A percentile compares a stretch with the other conserved stretches of the same genome.
These are phyloP conservation scores for Thecaphora thlaspeos DNA, from an alignment of 1,284 basidiomycete genomes.

Conservation along the genomic window DNA sequence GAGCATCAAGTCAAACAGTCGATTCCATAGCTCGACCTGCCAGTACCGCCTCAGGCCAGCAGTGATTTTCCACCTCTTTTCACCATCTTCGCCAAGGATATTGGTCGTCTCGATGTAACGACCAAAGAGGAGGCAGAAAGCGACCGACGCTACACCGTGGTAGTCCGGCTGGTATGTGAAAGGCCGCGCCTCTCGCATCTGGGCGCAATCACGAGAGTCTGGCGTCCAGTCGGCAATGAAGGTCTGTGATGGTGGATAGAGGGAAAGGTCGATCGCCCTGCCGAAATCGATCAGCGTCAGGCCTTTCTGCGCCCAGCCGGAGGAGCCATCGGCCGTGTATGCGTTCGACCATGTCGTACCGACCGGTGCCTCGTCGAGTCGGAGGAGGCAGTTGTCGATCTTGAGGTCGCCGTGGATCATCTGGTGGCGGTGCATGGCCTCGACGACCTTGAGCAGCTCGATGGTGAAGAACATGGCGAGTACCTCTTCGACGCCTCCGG, in stretches of 20 bases:
- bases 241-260: conserved; percentile 69
- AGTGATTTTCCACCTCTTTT: conserved; percentile 49
- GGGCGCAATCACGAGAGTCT: conserved; percentile 77
- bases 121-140: conserved; percentile 93
- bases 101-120: conserved; percentile 67
- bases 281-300: conserved; percentile 95
- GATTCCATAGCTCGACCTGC: conserved; percentile 83
- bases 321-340: conserved; percentile 73
- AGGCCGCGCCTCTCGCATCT: conserved; percentile 76
- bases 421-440: conserved; percentile 74
- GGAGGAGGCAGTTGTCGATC: conserved; percentile 95
- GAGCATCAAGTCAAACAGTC: conserved; percentile 80
- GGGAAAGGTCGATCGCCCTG: conserved; percentile 81
- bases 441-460: conserved; percentile 80
- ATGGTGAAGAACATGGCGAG: conserved; percentile 92
- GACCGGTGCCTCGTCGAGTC: conserved; percentile 74
- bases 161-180: conserved; percentile 98
- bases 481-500: conserved; percentile 74
- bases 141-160: conserved; percentile 85
- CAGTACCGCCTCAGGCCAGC: conserved; percentile 89
- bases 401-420: conserved; percentile 98
- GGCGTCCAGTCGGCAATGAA: conserved; percentile 84
- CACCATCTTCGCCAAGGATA: conserved; percentile 7
- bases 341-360: conserved; percentile 69
- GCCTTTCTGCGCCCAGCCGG: conserved; percentile 85